These are phyloP conservation scores for Aeschynomene evenia DNA, from an alignment of 306 rosid genomes.

Conservation along the genomic window DNA sequence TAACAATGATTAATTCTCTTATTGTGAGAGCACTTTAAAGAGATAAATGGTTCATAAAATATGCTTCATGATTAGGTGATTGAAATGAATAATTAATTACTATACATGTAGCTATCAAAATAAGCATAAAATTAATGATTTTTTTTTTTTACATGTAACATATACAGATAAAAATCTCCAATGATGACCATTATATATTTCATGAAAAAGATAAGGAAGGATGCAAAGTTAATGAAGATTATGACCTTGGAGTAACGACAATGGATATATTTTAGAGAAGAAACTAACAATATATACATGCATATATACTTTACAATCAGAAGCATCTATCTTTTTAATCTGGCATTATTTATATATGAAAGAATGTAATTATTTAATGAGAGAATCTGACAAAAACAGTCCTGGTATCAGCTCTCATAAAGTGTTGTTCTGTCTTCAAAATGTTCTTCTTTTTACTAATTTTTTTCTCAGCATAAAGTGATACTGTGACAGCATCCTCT, in stretches of 20 bases:
- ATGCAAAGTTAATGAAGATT: conserved; percentile 46
- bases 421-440: conserved; percentile 35
- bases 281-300: no score
- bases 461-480: conserved; percentile 32
- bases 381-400: conserved; percentile 33
- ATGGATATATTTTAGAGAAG: conserved; percentile 28
- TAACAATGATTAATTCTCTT: no score
- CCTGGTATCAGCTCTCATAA: conserved; percentile 7
- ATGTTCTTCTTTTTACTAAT: background rate
- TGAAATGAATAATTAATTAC: background rate
- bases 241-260: background rate
- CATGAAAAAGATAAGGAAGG: conserved; percentile 31
- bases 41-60: no score
- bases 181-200: conserved; percentile 34
- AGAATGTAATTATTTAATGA: conserved; percentile 19
- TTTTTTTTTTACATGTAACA: background rate
- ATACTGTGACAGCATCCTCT: conserved; percentile 36
- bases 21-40: no score
- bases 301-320: conserved; percentile 34
- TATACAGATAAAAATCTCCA: background rate
- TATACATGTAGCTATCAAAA: background rate
- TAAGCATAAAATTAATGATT: background rate
- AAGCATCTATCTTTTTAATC: conserved; percentile 53
- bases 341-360: conserved; percentile 8
- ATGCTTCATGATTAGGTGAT: no score